These are phyloP conservation scores for Plantago rigida DNA, from an alignment of 305 asterid genomes.

Conservation along the genomic window DNA sequence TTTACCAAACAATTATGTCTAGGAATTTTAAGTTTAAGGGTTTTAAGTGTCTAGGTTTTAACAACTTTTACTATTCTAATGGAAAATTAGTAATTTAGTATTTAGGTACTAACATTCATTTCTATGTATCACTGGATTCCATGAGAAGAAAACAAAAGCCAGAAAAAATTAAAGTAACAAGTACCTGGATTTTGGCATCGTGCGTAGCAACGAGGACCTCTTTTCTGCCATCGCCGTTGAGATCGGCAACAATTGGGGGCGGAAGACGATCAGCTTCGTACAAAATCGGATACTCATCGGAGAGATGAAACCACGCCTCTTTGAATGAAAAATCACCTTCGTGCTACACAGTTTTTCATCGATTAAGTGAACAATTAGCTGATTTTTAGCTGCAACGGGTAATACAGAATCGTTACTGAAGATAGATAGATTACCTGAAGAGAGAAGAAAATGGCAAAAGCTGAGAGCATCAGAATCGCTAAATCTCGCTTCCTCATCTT, in stretches of 20 bases:
- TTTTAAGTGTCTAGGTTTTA: too few relatives aligned
- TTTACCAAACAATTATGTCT: too few relatives aligned
- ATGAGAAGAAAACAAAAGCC: not conserved
- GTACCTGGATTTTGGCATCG: constrained; percentile 89
- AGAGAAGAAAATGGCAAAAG: constrained; percentile 95
- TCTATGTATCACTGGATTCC: too few relatives aligned
- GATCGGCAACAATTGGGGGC: constrained; percentile 85
- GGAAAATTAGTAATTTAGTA: too few relatives aligned
- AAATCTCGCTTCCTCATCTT: constrained; percentile 92
- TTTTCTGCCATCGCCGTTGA: constrained; percentile 83
- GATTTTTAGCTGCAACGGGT: not conserved
- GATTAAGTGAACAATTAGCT: constrained; percentile 19
- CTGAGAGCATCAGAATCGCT: constrained; percentile 83
- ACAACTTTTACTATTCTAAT: too few relatives aligned
- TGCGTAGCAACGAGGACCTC: constrained; percentile 93
- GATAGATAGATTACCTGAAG: constrained; percentile 51
- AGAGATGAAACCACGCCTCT: constrained; percentile 89
- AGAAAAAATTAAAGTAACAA: not conserved
- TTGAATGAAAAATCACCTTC: constrained; percentile 93
- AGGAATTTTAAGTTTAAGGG: too few relatives aligned
- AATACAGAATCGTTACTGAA: not conserved
- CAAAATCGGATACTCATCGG: constrained; percentile 83
- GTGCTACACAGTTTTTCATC: constrained; percentile 41
- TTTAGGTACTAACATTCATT: too few relatives aligned
- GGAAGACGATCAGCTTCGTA: constrained; percentile 92